Evolutionary conservation across 768 basidiomycete species (phyloP), one percentile per base, ranked within the genome.

Genomic region (Pulveroboletus sp.): DNA sequence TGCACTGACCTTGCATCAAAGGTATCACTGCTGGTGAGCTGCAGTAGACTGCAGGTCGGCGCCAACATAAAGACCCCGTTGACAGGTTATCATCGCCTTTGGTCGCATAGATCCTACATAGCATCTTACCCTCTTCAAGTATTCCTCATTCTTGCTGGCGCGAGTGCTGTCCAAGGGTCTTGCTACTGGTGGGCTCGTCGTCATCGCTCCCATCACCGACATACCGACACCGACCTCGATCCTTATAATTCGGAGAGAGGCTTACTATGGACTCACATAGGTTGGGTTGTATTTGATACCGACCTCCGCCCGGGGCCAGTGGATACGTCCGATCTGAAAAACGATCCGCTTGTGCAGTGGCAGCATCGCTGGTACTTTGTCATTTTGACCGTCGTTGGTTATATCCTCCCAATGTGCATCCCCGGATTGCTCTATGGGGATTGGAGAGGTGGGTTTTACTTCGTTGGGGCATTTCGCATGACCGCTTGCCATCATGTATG

Each of bases 171-270:
- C 4, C 84, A 93, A 70, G 89, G 89, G 0, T 91, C 89, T 13
- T 88, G 88, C 69, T 83, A 79, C 62, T 93, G 89, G 88, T 93
- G 89, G 89, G 81, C 85, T 14, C 78, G 85, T 43, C 80, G 84
- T 8, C 89, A 93, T 68, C 83, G 89, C 49, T 86, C 88, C 31
- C 88, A 89, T 63, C 88, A 89, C 64, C 82, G 86, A 55, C 77
- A 91, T 70, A 90, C 89, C 56, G 89, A 93, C 69, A 91, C 88
- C 32, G 85, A 89, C 56, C 78, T 86, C 43, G 89, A 93, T 67
- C 89, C 89, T 14, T 92, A 93, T 71, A 81, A 86, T 55, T 81
- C 89, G 4, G 81, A 83, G 63, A 80, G 86, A 53, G 89, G 89
- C 18, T 72, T 89, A 47, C 72, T 86, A 39, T 87, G 84, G 83